These are phyloP conservation scores for Starmerella tilneyi DNA, from an alignment of 805 yeast species.

Conservation along the genomic window DNA sequence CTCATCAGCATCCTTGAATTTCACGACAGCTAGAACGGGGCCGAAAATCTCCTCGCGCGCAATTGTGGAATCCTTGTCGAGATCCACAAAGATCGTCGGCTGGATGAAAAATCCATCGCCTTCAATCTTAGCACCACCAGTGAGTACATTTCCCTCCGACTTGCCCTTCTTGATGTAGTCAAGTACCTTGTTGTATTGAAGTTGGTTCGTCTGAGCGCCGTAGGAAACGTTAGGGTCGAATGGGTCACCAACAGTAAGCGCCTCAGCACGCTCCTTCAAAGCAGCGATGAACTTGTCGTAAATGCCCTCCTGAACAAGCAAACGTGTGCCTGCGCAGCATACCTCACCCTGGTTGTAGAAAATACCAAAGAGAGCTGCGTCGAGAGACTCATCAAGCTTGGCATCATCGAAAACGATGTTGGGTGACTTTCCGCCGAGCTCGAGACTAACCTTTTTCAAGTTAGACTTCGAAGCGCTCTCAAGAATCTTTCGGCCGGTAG, in stretches of 20 bases:
- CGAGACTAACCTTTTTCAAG: constrained; percentile 81
- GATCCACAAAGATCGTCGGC: constrained; percentile 71
- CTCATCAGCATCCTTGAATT: constrained; percentile 57
- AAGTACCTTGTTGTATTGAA: constrained; percentile 66
- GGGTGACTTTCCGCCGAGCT: constrained; percentile 94
- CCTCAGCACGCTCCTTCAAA: constrained; percentile 44
- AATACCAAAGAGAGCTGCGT: constrained; percentile 65
- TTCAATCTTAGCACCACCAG: constrained; percentile 57
- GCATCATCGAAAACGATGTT: constrained; percentile 81
- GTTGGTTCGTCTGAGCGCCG: constrained; percentile 81
- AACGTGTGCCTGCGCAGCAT: constrained; percentile 88
- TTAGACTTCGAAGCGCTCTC: constrained; percentile 52
- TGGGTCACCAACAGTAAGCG: constrained; percentile 61
- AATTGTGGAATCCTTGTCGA: constrained; percentile 51
- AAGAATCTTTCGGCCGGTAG: constrained; percentile 73
- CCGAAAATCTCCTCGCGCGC: constrained; percentile 80
- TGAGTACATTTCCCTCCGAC: constrained; percentile 62
- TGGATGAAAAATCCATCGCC: constrained; percentile 55
- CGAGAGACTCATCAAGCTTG: constrained; percentile 62
- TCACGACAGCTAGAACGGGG: constrained; percentile 64
- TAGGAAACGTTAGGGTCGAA: constrained; percentile 63
- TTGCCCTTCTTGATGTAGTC: constrained; percentile 65
- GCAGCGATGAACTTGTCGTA: constrained; percentile 61
- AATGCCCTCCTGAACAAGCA: constrained; percentile 72
- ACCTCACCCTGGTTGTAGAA: constrained; percentile 93